Evolutionary conservation across 176 grass and related monocot genomes (phyloP), one percentile per base, ranked within the genome.

Genomic region (Rhynchospora breviuscula): DNA sequence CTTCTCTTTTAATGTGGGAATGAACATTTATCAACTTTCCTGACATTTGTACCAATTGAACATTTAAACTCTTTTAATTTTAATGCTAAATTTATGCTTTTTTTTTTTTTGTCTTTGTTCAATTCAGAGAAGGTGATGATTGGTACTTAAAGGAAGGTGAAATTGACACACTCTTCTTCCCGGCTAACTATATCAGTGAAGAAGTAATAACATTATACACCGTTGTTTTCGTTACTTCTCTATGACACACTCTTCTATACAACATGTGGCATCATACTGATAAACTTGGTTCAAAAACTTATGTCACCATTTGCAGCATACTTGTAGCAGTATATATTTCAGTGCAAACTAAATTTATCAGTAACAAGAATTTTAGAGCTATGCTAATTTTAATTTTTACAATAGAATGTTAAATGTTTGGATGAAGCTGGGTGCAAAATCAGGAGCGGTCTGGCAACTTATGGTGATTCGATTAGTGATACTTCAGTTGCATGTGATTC

Each of bases 401-500:
- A 82, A 49, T 87, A 98, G 95, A 88, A 89, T 73, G 92, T 95
- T 63, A 75, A 87, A 89, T 98, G 95, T 88, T 98, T 98, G 86
- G 89, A 93, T 85, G 85, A 87, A 84, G 79, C 45, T 87, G 90
- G 80, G 53, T 98, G 95, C 90, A 98, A 86, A 79, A 91, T 98
- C 85, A 84, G 89, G 22, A 87, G 79, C 70, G 95, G 95, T 69
- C 45, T 91, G 80, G 82, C 87, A 83, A 62, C 74, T 40, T 89
- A 88, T 78, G 89, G 84, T 87, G 91, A 89, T 88, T 87, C 81
- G 53, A 80, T 67, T 83, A 86, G 88, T 54, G 95, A 98, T 85
- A 98, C 95, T 72, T 98, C 95, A 79, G 91, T 95, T 95, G 95
- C 92, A 83, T 98, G 92, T 86, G 95, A 98, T 86, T 93, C 91